Percentiles rank a stretch among this genome's conserved stretches.
Conservation (phyloP, 2,329 filamentous ascomycete species). For the Alternaria incomplexa region DNA sequence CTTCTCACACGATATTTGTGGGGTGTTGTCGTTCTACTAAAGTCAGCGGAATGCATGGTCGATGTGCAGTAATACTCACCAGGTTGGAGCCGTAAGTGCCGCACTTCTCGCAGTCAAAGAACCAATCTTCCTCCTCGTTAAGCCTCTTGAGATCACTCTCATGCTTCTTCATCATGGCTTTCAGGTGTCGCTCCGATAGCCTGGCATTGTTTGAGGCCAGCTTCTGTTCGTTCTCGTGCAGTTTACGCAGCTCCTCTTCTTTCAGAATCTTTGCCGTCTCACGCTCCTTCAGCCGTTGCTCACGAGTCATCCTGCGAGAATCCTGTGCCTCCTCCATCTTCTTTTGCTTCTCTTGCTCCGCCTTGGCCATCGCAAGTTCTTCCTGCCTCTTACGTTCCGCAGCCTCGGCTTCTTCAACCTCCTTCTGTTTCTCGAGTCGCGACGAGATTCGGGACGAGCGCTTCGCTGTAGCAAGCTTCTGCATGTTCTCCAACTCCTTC, state of each 20-base stretch:
- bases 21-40: constrained; percentile 80
- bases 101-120: constrained; percentile 90
- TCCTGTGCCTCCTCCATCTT: constrained; percentile 79
- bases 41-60: constrained; percentile 17
- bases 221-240: constrained; percentile 77
- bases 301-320: constrained; percentile 79
- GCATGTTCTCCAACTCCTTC: constrained; percentile 78
- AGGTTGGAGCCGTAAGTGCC: constrained; percentile 85
- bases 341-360: constrained; percentile 64
- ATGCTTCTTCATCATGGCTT: constrained; percentile 80
- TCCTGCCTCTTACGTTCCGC: constrained; percentile 69
- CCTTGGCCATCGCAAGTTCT: constrained; percentile 68
- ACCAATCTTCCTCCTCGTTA: constrained; percentile 78
- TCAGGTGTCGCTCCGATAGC: constrained; percentile 79
- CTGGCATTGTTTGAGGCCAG: constrained; percentile 55
- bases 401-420: constrained; percentile 73
- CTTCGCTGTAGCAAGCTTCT: constrained; percentile 92
- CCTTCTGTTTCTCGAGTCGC: constrained; percentile 78
- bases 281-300: constrained; percentile 83
- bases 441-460: constrained; percentile 86
- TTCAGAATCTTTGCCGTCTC: constrained; percentile 82
- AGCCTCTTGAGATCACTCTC: constrained; percentile 78
- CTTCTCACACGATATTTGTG: constrained; percentile 90
- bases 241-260: constrained; percentile 79
- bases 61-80: constrained; percentile 44